Conservation (phyloP, 495 filamentous ascomycete genomes). For the Neurospora tetrasperma region DNA sequence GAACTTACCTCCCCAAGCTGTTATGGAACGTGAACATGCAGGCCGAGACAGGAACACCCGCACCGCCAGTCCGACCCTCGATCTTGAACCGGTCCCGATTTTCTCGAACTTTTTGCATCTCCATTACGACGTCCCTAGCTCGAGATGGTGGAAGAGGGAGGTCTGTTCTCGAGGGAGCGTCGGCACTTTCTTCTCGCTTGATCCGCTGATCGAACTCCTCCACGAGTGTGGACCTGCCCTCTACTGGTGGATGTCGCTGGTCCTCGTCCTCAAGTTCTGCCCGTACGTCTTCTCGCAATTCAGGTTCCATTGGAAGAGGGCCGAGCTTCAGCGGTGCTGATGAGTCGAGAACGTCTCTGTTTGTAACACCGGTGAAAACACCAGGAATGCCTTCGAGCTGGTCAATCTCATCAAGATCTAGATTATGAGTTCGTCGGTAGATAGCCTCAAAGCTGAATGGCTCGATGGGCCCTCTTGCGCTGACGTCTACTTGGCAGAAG, state of each 20-base stretch:
- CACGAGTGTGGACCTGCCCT: conserved; percentile 54
- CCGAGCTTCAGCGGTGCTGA: conserved; percentile 60
- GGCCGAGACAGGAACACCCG: conserved; percentile 70
- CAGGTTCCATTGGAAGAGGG: conserved; percentile 65
- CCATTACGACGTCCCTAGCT: conserved; percentile 81
- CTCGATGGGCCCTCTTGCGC: conserved; percentile 63
- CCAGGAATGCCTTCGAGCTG: conserved; percentile 93
- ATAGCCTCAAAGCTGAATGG: conserved; percentile 74
- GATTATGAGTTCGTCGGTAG: conserved; percentile 45
- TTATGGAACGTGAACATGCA: conserved; percentile 99
- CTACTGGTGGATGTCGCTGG: conserved; percentile 51
- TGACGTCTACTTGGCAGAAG: conserved; percentile 59
- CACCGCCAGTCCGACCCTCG: conserved; percentile 65
- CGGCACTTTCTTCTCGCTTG: conserved; percentile 81
- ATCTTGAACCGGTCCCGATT: conserved; percentile 83
- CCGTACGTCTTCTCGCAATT: conserved; percentile 68
- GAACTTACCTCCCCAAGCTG: conserved; percentile 69
- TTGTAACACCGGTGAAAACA: conserved; percentile 74
- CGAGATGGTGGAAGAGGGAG: conserved; percentile 79
- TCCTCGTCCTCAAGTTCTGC: conserved; percentile 78
- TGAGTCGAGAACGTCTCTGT: conserved; percentile 52
- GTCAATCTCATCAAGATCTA: conserved; percentile 54
- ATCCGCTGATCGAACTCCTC: conserved; percentile 75
- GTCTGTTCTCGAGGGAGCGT: conserved; percentile 63
- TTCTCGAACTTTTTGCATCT: conserved; percentile 90